Conservation (phyloP, 2,329 filamentous ascomycete genomes). For the Cladosporium sp. region DNA sequence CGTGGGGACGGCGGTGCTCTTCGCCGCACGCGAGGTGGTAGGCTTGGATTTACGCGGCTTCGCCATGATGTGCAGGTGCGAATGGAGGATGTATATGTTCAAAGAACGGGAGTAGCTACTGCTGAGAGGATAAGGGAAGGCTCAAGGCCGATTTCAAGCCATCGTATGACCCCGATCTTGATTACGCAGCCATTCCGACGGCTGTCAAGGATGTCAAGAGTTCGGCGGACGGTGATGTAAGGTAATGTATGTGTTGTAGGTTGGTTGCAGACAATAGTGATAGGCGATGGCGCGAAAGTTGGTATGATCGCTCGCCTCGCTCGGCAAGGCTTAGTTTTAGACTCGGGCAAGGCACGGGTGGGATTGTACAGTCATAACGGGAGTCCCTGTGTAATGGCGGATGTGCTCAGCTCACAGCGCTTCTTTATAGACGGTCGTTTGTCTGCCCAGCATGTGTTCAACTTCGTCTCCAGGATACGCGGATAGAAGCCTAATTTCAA, state of each 20-base stretch:
- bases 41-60: slow-evolving; percentile 10
- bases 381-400: slow-evolving; percentile 23
- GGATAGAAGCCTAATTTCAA: slow-evolving; percentile 27
- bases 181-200: slow-evolving; percentile 40
- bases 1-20: slow-evolving; percentile 9
- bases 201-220: slow-evolving; percentile 7
- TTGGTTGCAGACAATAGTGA: neutral
- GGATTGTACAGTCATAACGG: slow-evolving; percentile 27
- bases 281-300: neutral
- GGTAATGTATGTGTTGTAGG: slow-evolving; percentile 22
- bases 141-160: slow-evolving; percentile 19
- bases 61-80: slow-evolving; percentile 3
- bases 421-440: slow-evolving; percentile 30
- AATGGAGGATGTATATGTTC: neutral
- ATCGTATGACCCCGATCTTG: slow-evolving; percentile 28
- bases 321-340: slow-evolving; percentile 8
- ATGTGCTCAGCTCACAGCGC: slow-evolving; percentile 23
- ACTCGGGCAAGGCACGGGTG: slow-evolving; percentile 5
- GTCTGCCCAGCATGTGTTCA: slow-evolving; percentile 52
- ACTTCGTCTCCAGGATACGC: slow-evolving; percentile 37
- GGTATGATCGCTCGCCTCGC: slow-evolving; percentile 4
- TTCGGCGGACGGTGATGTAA: slow-evolving; percentile 8
- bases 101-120: neutral
- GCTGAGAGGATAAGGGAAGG: neutral
- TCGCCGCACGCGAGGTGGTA: slow-evolving; percentile 14